A percentile compares a stretch with the other conserved stretches of the same genome.
phyloP scores from a whole-genome alignment of 2,329 filamentous ascomycete genomes.

The Fusarium staphyleae region DNA sequence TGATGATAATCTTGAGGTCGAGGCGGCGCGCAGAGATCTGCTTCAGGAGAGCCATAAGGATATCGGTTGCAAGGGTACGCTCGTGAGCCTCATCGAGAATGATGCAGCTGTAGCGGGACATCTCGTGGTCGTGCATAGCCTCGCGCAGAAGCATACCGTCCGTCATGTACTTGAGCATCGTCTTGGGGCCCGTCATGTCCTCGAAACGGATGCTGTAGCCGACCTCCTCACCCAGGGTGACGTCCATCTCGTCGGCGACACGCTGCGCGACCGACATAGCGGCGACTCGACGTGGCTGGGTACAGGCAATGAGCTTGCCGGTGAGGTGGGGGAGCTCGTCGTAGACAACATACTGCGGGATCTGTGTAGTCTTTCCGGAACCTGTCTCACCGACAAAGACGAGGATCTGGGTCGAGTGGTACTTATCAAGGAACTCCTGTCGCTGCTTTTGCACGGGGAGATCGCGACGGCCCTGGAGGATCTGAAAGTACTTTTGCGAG shows the following conservation, averaged over 20 bases:
- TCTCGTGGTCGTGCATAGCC: conserved; percentile 93
- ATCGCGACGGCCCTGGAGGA: conserved; percentile 81
- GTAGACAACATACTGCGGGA: conserved; percentile 96
- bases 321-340: conserved; percentile 90
- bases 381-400: conserved; percentile 99
- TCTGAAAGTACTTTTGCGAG: conserved; percentile 86
- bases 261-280: conserved; percentile 99
- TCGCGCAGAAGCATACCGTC: conserved; percentile 98
- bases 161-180: conserved; percentile 99
- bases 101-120: conserved; percentile 94
- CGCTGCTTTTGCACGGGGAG: conserved; percentile 92
- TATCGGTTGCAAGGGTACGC: conserved; percentile 94
- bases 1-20: conserved; percentile 98
- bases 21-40: conserved; percentile 81
- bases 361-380: conserved; percentile 99
- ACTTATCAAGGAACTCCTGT: conserved; percentile 91
- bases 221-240: conserved; percentile 89
- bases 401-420: conserved; percentile 92
- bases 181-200: conserved; percentile 87
- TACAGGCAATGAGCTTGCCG: conserved; percentile 93
- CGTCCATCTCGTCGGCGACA: conserved; percentile 97
- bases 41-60: conserved; percentile 95
- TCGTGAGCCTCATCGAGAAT: conserved; percentile 99
- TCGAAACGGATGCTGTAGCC: conserved; percentile 99
- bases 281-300: conserved; percentile 95